These are phyloP conservation scores for Metrosideros polymorpha DNA, from an alignment of 441 rosid species.

Conservation along the genomic window DNA sequence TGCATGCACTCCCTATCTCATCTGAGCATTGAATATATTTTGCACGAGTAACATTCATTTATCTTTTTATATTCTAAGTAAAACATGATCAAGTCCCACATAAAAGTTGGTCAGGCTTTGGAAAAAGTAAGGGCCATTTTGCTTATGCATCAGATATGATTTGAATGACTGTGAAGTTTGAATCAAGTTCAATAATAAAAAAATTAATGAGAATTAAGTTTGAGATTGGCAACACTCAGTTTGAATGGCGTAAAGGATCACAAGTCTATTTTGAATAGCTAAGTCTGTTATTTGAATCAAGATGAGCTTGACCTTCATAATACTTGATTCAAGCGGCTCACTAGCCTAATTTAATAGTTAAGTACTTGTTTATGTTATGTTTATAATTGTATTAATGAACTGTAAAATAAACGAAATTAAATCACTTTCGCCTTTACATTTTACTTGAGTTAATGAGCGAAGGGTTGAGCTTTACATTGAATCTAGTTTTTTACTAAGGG, in stretches of 20 bases:
- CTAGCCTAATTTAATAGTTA: neutral
- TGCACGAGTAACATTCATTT: neutral
- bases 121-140: too few relatives aligned
- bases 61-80: neutral
- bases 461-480: neutral
- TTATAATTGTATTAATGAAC: neutral
- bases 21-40: neutral
- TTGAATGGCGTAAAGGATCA: fast-evolving
- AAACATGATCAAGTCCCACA: neutral
- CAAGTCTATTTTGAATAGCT: neutral
- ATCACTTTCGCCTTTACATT: fast-evolving
- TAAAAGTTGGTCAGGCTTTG: neutral
- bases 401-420: neutral
- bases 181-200: neutral
- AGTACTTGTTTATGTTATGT: neutral
- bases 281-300: neutral
- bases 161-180: neutral
- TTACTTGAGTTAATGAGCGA: neutral
- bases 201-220: fast-evolving
- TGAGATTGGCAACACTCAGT: neutral
- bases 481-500: too few relatives aligned
- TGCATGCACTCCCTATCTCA: neutral
- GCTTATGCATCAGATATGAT: neutral
- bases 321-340: neutral
- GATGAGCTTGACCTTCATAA: neutral